Evolutionary conservation across 2,329 filamentous ascomycete species (phyloP), one percentile per base, ranked within the genome.

Genomic region (Trichoderma oligosporum): DNA sequence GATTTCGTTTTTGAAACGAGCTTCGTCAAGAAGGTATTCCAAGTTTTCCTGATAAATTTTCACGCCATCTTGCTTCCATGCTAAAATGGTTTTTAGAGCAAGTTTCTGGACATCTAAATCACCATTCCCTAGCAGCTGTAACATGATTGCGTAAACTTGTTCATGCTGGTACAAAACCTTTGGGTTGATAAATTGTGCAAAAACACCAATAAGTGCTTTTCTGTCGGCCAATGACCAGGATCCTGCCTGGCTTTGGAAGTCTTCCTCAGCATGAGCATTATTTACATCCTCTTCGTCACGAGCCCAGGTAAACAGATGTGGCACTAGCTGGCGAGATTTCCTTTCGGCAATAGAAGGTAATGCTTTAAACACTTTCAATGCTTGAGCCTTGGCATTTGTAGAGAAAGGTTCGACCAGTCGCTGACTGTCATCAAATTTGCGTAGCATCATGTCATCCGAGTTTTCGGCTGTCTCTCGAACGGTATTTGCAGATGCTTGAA

Each of bases 1-100:
- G n/a, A 99, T 80, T 69, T 97, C 93, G 66, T 97, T 94, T 67
- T 91, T 90, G 74, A 97, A 96, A 47, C 89, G 83, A 22, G 89
- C 86, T 61, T 97, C 94, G 63, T 99, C 94, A 7, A 97, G 81
- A 2, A 99, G 78, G 64, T 91, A 92, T 61, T 91, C 81, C 22
- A 99, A 74, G 64, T 92, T 90, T 64, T 97, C 91, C 65, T 91
- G 84, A 67, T 97, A 96, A 0, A 85, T 80, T 59, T 81, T 81
- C 48, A 99, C 78, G 7, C 81, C 84, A 2, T 86, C 80, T 58
- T 88, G 83, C 70, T 96, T 97, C 93, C 94, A 99, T 0, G 91
- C 84, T 52, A 97, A 78, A 7, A 99, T 82, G 7, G 88, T 89
- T 70, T 91, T 92, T 33, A 99, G 78, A 0, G 91, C 86, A 44